Base-by-base conservation (phyloP, 768 basidiomycete species). In the Suillus brevipes region DNA sequence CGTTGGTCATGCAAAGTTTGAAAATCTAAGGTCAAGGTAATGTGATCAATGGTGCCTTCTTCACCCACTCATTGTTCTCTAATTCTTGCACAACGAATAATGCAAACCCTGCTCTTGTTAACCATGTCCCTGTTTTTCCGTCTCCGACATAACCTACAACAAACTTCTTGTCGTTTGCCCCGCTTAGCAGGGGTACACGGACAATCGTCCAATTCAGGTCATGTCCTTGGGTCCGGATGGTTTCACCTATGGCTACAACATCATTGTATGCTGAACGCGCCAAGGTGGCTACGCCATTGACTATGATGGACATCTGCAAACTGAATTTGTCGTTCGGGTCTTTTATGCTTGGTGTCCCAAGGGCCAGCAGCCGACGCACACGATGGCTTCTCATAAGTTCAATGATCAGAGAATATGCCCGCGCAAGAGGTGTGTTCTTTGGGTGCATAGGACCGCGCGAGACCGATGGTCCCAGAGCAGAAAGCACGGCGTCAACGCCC, bases 101-200 rank as follows among this genome's bases (percentile, higher is more conserved):
- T 6, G 87, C 89, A 65, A 87, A 90, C 0, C 83, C 89, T 10
- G 76, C 75, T 66, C 89, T 81, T 1, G 89, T 73, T 45, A 91
- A 72, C n/a, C 72, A 77, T 5, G 77, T 77, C 25, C 81, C 82
- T 9, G 80, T 82, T 68, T 80, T 82, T 18, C 83, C 83, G 67
- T 92, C 90, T 3, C 91, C 90, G 6, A 89, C 76, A 70, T 91
- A 90, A 3, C 91, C 91, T 36, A 83, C 87, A 4, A 84, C 72
- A 38, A 85, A 78, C 0, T 79, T 79, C 67, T 77, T 83, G 16
- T 77, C 78, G 31, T 80, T 71, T 5, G 80, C 77, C 66, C 85
- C 81, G 50, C 81, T 87, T 69, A 92, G 71, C 31, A 90, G 60
- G 0, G 90, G 90, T 2, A 92, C 89, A 40, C 91, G 80, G 37